These are phyloP conservation scores for Persicaria tinctoria DNA, from an alignment of 148 eudicot species.

Conservation along the genomic window DNA sequence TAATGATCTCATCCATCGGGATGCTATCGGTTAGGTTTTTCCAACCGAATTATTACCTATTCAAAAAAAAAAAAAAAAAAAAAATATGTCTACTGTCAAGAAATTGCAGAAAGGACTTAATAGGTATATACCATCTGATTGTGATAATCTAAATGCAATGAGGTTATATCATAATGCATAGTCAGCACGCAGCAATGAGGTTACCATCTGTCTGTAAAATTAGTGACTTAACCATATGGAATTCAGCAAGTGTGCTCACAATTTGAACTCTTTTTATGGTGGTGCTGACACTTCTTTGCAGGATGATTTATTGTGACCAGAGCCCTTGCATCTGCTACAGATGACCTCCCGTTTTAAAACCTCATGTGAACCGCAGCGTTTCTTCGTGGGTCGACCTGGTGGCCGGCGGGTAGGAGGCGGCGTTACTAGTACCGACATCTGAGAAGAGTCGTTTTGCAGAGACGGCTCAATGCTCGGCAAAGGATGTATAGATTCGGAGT, in stretches of 20 bases:
- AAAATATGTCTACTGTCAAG: no score
- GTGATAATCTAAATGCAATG: no score
- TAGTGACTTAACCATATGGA: not conserved
- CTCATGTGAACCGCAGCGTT: constrained; percentile 48
- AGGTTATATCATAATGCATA: not conserved
- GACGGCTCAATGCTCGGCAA: constrained; percentile 38
- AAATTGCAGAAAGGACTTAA: no score
- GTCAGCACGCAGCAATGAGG: not conserved
- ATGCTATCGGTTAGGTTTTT: no score
- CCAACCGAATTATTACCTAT: no score
- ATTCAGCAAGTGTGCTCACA: constrained; percentile 13
- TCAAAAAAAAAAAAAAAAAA: no score
- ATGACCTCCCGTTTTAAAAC: constrained; percentile 66
- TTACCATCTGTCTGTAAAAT: not conserved
- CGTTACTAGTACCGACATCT: constrained; percentile 48
- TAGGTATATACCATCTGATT: no score
- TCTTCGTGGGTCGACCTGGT: constrained; percentile 83
- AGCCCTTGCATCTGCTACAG: constrained; percentile 85
- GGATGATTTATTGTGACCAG: constrained; percentile 86
- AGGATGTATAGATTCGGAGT: constrained; percentile 65
- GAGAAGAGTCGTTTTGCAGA: constrained; percentile 34
- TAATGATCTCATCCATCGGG: no score
- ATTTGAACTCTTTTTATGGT: constrained; percentile 10
- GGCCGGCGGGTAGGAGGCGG: constrained; percentile 94
- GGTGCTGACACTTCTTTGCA: constrained; percentile 49